Evolutionary conservation across 2,329 filamentous ascomycete genomes (phyloP).

Genomic region (Penicillium vulpinum): DNA sequence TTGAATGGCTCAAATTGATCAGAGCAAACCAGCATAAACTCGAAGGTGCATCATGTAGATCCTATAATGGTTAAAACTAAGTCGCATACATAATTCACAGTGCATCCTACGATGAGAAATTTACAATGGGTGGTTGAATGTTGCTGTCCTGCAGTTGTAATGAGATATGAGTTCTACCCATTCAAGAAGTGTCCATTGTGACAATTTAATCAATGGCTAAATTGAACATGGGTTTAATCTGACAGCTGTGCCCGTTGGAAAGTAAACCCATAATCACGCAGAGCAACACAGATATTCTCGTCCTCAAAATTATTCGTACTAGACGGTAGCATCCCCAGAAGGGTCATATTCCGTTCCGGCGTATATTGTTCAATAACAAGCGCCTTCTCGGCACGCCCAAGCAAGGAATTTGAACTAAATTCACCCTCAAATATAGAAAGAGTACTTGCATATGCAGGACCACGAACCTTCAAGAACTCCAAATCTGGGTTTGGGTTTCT

Average conservation of each 20-base stretch:
- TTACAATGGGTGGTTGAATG: not conserved
- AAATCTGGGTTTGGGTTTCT: constrained; percentile 24
- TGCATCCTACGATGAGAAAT: not conserved
- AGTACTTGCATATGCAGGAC: constrained; percentile 23
- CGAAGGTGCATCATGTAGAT: not conserved
- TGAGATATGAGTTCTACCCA: not conserved
- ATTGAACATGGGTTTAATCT: not conserved
- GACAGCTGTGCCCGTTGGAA: constrained; percentile 24
- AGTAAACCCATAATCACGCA: constrained; percentile 28
- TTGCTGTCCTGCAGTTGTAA: not conserved
- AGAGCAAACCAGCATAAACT: not conserved
- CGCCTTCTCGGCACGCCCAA: not conserved
- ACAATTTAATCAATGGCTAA: not conserved
- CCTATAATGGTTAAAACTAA: not conserved
- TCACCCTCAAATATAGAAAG: constrained; percentile 10
- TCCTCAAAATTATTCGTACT: constrained; percentile 13
- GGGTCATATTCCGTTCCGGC: constrained; percentile 11
- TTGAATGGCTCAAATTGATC: not conserved
- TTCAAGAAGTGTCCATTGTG: not conserved
- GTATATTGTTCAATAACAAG: constrained; percentile 13
- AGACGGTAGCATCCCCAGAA: constrained; percentile 19
- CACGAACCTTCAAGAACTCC: constrained; percentile 18
- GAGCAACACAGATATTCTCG: constrained; percentile 21
- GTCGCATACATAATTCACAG: not conserved
- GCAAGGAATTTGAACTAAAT: not conserved